Conservation (phyloP, 768 basidiomycete genomes). For the Lactarius hatsudake region DNA sequence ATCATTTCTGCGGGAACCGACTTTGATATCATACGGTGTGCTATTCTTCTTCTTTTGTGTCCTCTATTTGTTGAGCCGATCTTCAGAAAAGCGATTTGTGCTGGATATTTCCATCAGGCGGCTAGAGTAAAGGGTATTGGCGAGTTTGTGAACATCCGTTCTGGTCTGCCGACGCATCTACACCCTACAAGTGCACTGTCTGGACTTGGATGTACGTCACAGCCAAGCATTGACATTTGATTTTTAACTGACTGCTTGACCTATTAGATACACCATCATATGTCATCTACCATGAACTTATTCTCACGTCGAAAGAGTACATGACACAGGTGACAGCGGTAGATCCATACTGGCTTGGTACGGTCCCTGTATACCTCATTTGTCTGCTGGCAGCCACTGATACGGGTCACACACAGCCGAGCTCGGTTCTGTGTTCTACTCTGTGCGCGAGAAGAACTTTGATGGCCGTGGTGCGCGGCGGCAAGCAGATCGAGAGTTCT, state of each 20-base stretch:
- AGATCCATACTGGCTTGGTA: constrained; percentile 96
- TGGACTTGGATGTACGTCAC: constrained; percentile 82
- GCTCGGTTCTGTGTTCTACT: constrained; percentile 94
- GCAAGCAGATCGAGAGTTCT: constrained; percentile 86
- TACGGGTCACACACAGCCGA: constrained; percentile 61
- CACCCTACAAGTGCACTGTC: constrained; percentile 97
- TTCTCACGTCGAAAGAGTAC: constrained; percentile 93
- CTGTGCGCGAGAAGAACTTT: constrained; percentile 97
- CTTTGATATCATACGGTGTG: constrained; percentile 81
- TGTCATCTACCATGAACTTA: constrained; percentile 95
- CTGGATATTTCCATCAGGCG: constrained; percentile 99
- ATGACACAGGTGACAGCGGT: constrained; percentile 99
- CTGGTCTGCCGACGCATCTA: constrained; percentile 90
- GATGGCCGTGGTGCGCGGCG: constrained; percentile 79
- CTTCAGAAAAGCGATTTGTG: constrained; percentile 88
- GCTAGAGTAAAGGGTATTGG: constrained; percentile 98
- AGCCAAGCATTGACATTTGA: not conserved
- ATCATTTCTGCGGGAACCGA: constrained; percentile 89
- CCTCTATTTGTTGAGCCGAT: not conserved
- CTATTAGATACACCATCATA: constrained; percentile 86
- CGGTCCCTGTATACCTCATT: constrained; percentile 4
- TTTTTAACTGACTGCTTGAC: constrained; percentile 16
- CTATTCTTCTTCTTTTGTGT: constrained; percentile 3
- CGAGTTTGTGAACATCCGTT: constrained; percentile 96
- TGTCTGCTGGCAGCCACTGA: constrained; percentile 13